A percentile compares a stretch with the other conserved stretches of the same genome.
These are phyloP conservation scores for Bocquillonia castaneifolia DNA, from an alignment of 441 rosid species.

Conservation along the genomic window DNA sequence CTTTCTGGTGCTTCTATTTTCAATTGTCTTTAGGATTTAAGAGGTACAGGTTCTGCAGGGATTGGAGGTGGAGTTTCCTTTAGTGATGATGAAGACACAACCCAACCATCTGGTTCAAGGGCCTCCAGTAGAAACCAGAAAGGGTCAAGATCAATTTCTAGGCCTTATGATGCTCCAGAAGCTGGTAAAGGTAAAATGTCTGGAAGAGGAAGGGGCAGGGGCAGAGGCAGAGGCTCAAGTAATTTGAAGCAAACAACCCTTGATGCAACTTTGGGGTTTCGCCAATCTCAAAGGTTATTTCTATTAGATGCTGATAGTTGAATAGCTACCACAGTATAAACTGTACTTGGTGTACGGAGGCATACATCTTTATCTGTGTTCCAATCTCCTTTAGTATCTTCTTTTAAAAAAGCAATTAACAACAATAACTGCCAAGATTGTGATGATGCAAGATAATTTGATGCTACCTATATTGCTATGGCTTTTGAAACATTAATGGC, in stretches of 20 bases:
- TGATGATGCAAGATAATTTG: not conserved
- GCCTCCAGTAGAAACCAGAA: constrained; percentile 54
- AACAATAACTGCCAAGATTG: not conserved
- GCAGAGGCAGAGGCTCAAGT: constrained; percentile 54
- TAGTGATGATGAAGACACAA: constrained; percentile 85
- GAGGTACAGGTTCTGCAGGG: constrained; percentile 46
- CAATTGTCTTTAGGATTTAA: constrained; percentile 41
- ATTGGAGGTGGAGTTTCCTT: constrained; percentile 58
- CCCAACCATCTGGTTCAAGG: constrained; percentile 43
- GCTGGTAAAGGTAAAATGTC: constrained; percentile 57
- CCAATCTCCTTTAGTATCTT: too few species aligned
- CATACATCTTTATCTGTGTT: not conserved
- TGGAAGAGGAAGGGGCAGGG: constrained; percentile 90
- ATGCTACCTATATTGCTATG: not conserved
- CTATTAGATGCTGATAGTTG: not conserved
- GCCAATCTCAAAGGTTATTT: constrained; percentile 65
- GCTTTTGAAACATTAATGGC: not conserved
- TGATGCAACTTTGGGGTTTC: constrained; percentile 63
- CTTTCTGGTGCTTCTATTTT: constrained; percentile 27
- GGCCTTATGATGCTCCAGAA: constrained; percentile 36
- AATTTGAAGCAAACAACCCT: constrained; percentile 88
- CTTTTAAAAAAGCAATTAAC: too few species aligned
- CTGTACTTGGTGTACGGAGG: not conserved
- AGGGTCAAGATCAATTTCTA: constrained; percentile 48
- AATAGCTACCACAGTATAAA: not conserved